Evolutionary conservation across 2,329 filamentous ascomycete species (phyloP).

Genomic region (Ophiostoma sp.): DNA sequence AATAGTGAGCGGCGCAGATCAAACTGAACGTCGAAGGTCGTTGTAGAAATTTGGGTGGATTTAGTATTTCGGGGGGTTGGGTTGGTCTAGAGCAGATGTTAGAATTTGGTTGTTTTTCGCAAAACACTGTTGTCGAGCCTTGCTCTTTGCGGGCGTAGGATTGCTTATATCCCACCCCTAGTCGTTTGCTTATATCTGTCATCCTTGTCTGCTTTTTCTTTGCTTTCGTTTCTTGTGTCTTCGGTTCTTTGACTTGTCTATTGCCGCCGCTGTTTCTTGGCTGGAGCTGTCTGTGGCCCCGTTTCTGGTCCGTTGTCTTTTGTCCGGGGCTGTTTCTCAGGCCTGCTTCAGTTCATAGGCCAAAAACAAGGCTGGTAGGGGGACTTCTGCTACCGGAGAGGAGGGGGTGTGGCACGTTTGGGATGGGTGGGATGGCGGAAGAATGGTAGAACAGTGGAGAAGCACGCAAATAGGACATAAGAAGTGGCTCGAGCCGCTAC

Average conservation of each 20-base stretch:
- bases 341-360: neutral
- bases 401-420: slow-evolving; percentile 16
- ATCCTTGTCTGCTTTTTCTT: slow-evolving; percentile 12
- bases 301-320: no score
- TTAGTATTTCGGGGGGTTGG: slow-evolving; percentile 18
- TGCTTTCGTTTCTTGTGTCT: neutral
- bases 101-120: slow-evolving; percentile 11
- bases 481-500: slow-evolving; percentile 25
- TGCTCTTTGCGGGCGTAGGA: slow-evolving; percentile 18
- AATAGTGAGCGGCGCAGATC: slow-evolving; percentile 12
- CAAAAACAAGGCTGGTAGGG: slow-evolving; percentile 18
- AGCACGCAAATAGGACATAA: slow-evolving; percentile 12
- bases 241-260: neutral
- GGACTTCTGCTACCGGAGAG: slow-evolving; percentile 9
- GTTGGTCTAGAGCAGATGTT: slow-evolving; percentile 16
- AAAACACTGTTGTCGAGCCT: slow-evolving; percentile 7
- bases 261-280: no score
- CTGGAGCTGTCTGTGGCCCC: no score
- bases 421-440: slow-evolving; percentile 20
- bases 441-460: slow-evolving; percentile 22
- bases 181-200: no score
- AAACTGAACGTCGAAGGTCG: slow-evolving; percentile 17
- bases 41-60: slow-evolving; percentile 12
- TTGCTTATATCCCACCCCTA: slow-evolving; percentile 6
- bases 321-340: neutral